Evolutionary conservation across 805 yeast genomes (phyloP).

Genomic region (Saccharomycopsis lassenensis): DNA sequence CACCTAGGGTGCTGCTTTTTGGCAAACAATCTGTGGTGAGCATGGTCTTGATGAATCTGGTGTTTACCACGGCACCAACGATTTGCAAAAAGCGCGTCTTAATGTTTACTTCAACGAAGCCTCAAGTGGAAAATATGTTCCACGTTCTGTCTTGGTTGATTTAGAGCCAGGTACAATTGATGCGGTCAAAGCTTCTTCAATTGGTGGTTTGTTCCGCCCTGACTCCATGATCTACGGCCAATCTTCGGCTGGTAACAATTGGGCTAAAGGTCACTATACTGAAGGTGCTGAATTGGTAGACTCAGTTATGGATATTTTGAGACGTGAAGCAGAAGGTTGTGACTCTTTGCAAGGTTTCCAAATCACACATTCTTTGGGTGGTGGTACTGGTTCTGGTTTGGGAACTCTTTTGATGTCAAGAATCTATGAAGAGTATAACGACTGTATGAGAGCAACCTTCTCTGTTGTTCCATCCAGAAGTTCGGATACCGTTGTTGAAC

Average conservation of each 20-base stretch:
- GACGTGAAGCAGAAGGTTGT: constrained; percentile 90
- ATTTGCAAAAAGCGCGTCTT: constrained; percentile 44
- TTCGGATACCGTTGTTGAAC: constrained; percentile 90
- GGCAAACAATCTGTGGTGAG: constrained; percentile 88
- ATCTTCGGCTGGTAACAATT: constrained; percentile 88
- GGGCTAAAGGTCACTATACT: constrained; percentile 97
- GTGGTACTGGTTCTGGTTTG: constrained; percentile 97
- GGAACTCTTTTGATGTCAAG: constrained; percentile 80
- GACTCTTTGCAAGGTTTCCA: constrained; percentile 94
- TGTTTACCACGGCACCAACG: constrained; percentile 51
- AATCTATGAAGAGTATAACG: constrained; percentile 87
- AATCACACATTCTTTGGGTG: constrained; percentile 70
- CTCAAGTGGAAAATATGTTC: constrained; percentile 78
- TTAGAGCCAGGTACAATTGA: constrained; percentile 93
- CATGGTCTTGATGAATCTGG: constrained; percentile 74
- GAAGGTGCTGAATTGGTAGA: constrained; percentile 94
- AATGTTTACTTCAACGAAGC: constrained; percentile 88
- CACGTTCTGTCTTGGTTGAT: constrained; percentile 86
- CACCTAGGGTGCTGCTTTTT: constrained; percentile 79
- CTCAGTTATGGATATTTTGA: constrained; percentile 75
- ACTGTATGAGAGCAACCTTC: constrained; percentile 92
- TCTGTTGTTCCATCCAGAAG: constrained; percentile 88
- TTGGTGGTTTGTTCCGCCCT: constrained; percentile 83
- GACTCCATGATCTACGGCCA: constrained; percentile 86
- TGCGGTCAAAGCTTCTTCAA: constrained; percentile 65